Evolutionary conservation across 129 eudicot genomes (phyloP), one percentile per base, ranked within the genome.

Genomic region (Arctium lappa): DNA sequence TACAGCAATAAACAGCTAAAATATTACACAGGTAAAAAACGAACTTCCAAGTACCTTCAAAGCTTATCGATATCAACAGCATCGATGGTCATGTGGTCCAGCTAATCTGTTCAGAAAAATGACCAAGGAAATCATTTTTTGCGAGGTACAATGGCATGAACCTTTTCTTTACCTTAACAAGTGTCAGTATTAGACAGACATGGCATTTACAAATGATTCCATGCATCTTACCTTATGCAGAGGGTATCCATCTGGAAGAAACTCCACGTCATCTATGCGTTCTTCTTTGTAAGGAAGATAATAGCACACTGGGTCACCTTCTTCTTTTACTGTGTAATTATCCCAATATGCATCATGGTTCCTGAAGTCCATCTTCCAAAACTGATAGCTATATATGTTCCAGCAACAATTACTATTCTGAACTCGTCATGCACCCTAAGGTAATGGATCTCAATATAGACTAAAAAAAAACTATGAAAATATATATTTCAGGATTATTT

Each of bases 11-110:
- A 70, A 78, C 60, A 74, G 50, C 83, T 83, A 46, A 83, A 60
- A 66, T 32, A 3, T 68, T 53, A 77, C 29, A 50, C 48, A 91
- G 98, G 98, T 93, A 8, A 93, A 88, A 85, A 93, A 90, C 74
- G 98, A 93, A 79, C 97, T 93, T 69, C 98, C 98, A 40, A 91
- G 98, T 73, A 93, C 97, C 46, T 91, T 91, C 77, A 93, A 93
- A 86, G 96, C 97, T 22, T 93, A 89, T 79, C 79, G 98, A 22
- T 93, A 22, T 81, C 98, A 93, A 80, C 98, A 93, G 81, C 98
- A 93, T 81, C 92, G 98, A n/a, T 93, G 98, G 98, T 93, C 98
- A 62, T 93, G 98, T 72, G 98, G 98, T 34, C 98, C 97, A 2
- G 98, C 98, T 31, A 93, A 93, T 84, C 90, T 93, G 36, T 91